phyloP scores from a whole-genome alignment of 257 asterid genomes.

The Penstemon eatonii region DNA sequence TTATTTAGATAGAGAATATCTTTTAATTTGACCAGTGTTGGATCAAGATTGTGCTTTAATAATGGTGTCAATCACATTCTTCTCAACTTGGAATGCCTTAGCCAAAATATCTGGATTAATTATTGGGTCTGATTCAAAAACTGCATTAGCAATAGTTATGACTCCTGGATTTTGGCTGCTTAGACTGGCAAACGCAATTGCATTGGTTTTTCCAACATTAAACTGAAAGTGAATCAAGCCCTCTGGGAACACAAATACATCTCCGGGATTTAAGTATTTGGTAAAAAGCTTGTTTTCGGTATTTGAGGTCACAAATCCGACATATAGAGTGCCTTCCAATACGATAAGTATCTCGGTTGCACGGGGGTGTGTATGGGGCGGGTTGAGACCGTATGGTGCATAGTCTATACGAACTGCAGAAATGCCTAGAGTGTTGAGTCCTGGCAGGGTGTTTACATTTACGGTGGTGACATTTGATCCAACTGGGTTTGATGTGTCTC shows the following conservation, averaged over 20 bases:
- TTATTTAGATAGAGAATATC: too few relatives aligned
- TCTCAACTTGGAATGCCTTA: slow-evolving; percentile 18
- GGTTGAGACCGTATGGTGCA: slow-evolving; percentile 25
- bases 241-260: slow-evolving; percentile 27
- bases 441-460: slow-evolving; percentile 26
- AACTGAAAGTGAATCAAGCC: slow-evolving; percentile 31
- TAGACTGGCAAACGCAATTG: slow-evolving; percentile 21
- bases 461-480: slow-evolving; percentile 18
- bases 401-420: slow-evolving; percentile 26
- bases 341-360: slow-evolving; percentile 26
- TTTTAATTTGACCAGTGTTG: not conserved
- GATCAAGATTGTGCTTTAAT: slow-evolving; percentile 9
- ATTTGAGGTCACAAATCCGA: slow-evolving; percentile 29
- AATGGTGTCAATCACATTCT: not conserved
- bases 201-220: slow-evolving; percentile 20
- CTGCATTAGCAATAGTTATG: slow-evolving; percentile 28
- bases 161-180: slow-evolving; percentile 36
- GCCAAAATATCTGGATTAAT: slow-evolving; percentile 19
- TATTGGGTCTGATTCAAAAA: slow-evolving; percentile 33
- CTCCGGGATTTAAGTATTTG: slow-evolving; percentile 2
- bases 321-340: slow-evolving; percentile 23
- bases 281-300: slow-evolving; percentile 26
- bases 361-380: slow-evolving; percentile 35
- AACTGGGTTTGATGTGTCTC: not conserved
- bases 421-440: slow-evolving; percentile 32